Evolutionary conservation across 352 stramenopile species (phyloP).

Genomic region (Phytopythium delawarense): DNA sequence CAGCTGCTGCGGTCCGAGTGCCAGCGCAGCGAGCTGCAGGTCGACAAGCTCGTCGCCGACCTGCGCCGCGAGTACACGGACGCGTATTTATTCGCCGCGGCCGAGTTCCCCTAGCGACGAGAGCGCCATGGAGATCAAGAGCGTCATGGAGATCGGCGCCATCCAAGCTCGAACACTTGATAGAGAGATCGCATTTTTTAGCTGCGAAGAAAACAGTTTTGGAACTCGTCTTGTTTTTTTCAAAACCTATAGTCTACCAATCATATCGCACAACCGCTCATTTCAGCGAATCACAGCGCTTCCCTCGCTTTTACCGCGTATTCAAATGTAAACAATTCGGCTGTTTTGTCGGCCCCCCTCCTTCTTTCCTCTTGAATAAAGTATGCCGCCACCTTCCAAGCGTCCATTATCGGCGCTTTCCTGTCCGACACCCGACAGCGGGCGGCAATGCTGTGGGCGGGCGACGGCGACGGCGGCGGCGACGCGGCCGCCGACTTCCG

Average conservation of each 20-base stretch:
- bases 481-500: slow-evolving; percentile 24
- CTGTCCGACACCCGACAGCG: no score
- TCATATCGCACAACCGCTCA: not conserved
- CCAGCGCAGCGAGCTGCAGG: slow-evolving; percentile 42
- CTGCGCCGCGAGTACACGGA: slow-evolving; percentile 63
- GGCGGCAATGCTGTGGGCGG: slow-evolving; percentile 43
- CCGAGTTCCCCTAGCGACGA: not conserved
- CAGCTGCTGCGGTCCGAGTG: slow-evolving; percentile 62
- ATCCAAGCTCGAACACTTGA: not conserved
- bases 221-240: slow-evolving; percentile 7
- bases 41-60: slow-evolving; percentile 45
- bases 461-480: slow-evolving; percentile 24
- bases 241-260: not conserved
- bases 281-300: slow-evolving; percentile 31
- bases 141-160: not conserved
- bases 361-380: slow-evolving; percentile 4
- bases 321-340: not conserved
- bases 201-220: not conserved
- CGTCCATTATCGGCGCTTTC: not conserved
- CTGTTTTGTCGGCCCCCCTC: not conserved
- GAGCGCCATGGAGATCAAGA: not conserved
- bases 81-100: slow-evolving; percentile 55
- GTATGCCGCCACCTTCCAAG: not conserved
- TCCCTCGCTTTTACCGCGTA: slow-evolving; percentile 23
- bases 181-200: not conserved